A percentile compares a stretch with the other conserved stretches of the same genome.
These are phyloP conservation scores for Diatrype stigma DNA, from an alignment of 2,329 filamentous ascomycete genomes.

Conservation along the genomic window DNA sequence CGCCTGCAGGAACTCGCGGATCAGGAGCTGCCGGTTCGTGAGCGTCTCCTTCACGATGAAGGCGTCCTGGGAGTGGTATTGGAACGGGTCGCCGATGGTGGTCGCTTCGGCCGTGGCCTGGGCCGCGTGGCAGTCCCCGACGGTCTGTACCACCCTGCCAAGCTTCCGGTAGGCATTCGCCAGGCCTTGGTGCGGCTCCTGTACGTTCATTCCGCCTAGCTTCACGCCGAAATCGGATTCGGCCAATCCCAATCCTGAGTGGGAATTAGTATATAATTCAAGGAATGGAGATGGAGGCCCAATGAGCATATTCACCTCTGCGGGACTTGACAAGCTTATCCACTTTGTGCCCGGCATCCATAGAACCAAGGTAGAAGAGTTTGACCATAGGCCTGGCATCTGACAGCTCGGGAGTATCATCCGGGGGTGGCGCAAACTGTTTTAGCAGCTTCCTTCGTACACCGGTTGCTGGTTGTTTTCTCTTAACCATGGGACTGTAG, in stretches of 20 bases:
- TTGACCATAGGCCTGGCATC: slow-evolving; percentile 89
- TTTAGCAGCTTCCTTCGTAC: slow-evolving; percentile 94
- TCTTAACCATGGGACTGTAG: slow-evolving; percentile 90
- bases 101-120: slow-evolving; percentile 96
- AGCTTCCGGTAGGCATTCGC: slow-evolving; percentile 91
- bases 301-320: slow-evolving; percentile 64
- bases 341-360: slow-evolving; percentile 97
- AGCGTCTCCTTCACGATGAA: slow-evolving; percentile 98
- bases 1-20: slow-evolving; percentile 87
- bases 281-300: slow-evolving; percentile 16
- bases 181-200: slow-evolving; percentile 86
- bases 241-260: slow-evolving; percentile 78
- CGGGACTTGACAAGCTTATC: slow-evolving; percentile 90
- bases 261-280: slow-evolving; percentile 17
- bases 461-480: slow-evolving; percentile 94
- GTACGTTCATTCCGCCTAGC: slow-evolving; percentile 77
- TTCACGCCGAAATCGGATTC: slow-evolving; percentile 94
- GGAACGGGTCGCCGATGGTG: slow-evolving; percentile 86
- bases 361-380: slow-evolving; percentile 88
- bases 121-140: slow-evolving; percentile 91
- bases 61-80: slow-evolving; percentile 91
- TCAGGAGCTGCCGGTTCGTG: slow-evolving; percentile 94
- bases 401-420: slow-evolving; percentile 92
- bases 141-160: slow-evolving; percentile 86
- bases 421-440: slow-evolving; percentile 94